Conservation (phyloP, 495 filamentous ascomycete genomes). For the Echria macrotheca region DNA sequence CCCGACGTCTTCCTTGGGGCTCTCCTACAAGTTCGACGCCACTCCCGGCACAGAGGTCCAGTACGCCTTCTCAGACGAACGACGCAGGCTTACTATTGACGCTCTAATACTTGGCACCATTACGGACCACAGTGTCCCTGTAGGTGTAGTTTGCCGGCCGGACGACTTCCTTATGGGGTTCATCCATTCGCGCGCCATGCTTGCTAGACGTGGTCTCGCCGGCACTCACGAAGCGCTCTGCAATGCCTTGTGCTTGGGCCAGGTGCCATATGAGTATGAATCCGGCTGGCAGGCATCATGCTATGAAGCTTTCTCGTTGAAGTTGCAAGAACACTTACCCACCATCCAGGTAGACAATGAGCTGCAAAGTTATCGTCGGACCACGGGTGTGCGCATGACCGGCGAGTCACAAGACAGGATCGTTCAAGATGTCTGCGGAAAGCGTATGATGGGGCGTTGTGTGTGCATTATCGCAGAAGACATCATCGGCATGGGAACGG, state of each 20-base stretch:
- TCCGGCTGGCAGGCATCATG: slow-evolving; percentile 13
- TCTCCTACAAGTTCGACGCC: slow-evolving; percentile 21
- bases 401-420: slow-evolving; percentile 3
- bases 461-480: slow-evolving; percentile 8
- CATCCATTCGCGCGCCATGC: slow-evolving; percentile 21
- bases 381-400: not conserved
- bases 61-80: slow-evolving; percentile 15
- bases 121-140: slow-evolving; percentile 14
- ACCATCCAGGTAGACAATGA: slow-evolving; percentile 16
- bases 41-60: slow-evolving; percentile 11
- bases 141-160: slow-evolving; percentile 16
- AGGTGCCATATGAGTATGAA: slow-evolving; percentile 8
- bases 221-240: slow-evolving; percentile 16
- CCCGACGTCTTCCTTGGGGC: slow-evolving; percentile 12
- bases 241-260: slow-evolving; percentile 22
- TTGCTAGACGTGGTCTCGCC: slow-evolving; percentile 1
- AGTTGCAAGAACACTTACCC: slow-evolving; percentile 20
- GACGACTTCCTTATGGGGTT: slow-evolving; percentile 28
- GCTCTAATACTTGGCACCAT: slow-evolving; percentile 24
- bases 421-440: slow-evolving; percentile 4
- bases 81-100: slow-evolving; percentile 19
- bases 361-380: slow-evolving; percentile 4
- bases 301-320: slow-evolving; percentile 23
- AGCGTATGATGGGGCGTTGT: slow-evolving; percentile 10
- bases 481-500: slow-evolving; percentile 22